Base-by-base conservation (phyloP, 768 basidiomycete genomes). In the Tylopilus subfusipes region DNA sequence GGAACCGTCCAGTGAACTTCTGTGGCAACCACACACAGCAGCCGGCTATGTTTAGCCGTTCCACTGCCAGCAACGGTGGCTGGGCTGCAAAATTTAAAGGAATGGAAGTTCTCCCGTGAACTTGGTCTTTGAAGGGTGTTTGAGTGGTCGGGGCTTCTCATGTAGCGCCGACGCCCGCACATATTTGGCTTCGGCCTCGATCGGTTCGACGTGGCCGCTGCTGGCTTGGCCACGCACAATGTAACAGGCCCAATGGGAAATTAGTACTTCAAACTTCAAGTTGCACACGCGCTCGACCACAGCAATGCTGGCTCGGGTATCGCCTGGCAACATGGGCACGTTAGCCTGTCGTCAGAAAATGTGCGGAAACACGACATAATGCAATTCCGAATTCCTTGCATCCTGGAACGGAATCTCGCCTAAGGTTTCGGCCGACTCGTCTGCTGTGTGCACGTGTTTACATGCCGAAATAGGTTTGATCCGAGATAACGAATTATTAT, bases 391-490 rank as follows among this genome's bases (percentile, higher is more conserved):
- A 34, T 33, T 34, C 42, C 7, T 42, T 21, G 40, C 34, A 42
- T 13, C n/a, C 6, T 7, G 9, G 39, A 34, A 19, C 25, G 42
- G 50, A 34, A 52, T 19, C 48, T 39, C 48, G 21, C 29, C 21
- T 24, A 50, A 52, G 42, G 22, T 44, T 52, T 52, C 50, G 50
- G 50, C 50, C 50, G 50, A 52, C 24, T 8, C 6, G 8, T 2
- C 5, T 12, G 12, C 34, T 16, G 34, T 18, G 16, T 14, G 4
- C 44, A 31, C 30, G 33, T 9, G 31, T 11, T 18, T 22, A 10
- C 16, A 34, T 18, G 34, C 34, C 16, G 18, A 36, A 36, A 36
- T 6, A 16, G 8, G 34, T 14, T 36, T 36, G 34, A 36, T 36
- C 34, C 18, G 34, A 36, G 34, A 36, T 36, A 36, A 27, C 14